Conservation (phyloP, 1,284 basidiomycete species). For the Pulchroboletus neoregius region DNA sequence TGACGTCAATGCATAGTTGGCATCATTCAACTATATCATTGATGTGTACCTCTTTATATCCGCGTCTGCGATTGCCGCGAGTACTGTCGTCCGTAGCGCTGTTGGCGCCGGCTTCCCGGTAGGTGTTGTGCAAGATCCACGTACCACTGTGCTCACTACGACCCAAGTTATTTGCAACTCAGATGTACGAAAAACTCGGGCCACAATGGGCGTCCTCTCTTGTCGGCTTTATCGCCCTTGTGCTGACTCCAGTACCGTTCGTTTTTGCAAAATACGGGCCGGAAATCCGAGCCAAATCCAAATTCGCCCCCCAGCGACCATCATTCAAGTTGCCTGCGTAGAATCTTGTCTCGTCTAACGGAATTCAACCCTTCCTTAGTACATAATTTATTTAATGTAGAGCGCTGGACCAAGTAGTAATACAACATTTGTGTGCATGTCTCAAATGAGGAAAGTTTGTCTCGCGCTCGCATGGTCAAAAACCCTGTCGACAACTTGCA, state of each 20-base stretch:
- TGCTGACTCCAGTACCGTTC: conserved; percentile 54
- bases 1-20: conserved; percentile 35
- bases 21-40: conserved; percentile 54
- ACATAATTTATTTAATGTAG: conserved; percentile 3
- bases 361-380: not conserved
- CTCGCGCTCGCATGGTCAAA: not conserved
- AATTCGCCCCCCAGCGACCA: conserved; percentile 35
- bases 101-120: conserved; percentile 61
- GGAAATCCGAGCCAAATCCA: conserved; percentile 41
- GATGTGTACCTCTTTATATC: conserved; percentile 55
- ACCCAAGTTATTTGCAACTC: conserved; percentile 44
- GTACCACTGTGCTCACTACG: conserved; percentile 9
- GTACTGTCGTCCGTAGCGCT: conserved; percentile 50
- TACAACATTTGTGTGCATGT: not conserved
- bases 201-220: conserved; percentile 56
- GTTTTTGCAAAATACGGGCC: conserved; percentile 48
- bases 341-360: not conserved
- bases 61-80: conserved; percentile 56
- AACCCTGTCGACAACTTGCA: not conserved
- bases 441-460: conserved; percentile 1
- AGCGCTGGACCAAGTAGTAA: not conserved
- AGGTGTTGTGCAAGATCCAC: conserved; percentile 13
- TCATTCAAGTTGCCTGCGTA: conserved; percentile 18
- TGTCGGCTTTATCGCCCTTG: conserved; percentile 48
- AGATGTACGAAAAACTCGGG: conserved; percentile 50